Evolutionary conservation across 2,329 filamentous ascomycete species (phyloP), one percentile per base, ranked within the genome.

Genomic region (Xylaria sp.): DNA sequence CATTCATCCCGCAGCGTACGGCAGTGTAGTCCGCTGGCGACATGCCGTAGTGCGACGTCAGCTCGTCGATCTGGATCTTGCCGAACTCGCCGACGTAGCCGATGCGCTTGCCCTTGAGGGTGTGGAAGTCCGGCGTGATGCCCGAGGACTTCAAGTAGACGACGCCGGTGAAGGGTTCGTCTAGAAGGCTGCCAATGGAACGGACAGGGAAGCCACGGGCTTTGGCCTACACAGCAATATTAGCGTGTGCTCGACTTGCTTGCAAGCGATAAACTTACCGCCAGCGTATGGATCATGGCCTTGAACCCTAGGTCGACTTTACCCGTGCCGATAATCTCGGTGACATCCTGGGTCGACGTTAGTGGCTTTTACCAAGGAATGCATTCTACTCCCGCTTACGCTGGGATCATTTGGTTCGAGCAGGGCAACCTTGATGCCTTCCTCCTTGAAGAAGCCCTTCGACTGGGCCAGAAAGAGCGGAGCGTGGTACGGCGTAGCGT

Each of bases 51-150:
- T 93, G 87, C 51, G 88, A 88, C 55, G 91, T 93, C 68, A 94
- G 86, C 77, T 94, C 92, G 77, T 94, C 92, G 72, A 94, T 93
- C 81, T 93, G 91, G 77, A 93, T 93, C 86, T 90, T 94, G 79
- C 91, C 91, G 70, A 93, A 93, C 77, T 93, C 91, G 73, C 91
- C 91, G 63, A 93, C 91, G 72, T 93, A 93, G 76, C 91, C 91
- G 76, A 93, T 93, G 27, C 86, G 87, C 81, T 92, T 93, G 72
- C 90, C 91, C 79, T 90, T 90, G 72, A 94, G 86, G 45, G 89
- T 90, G 76, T 84, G 86, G 81, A 94, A 93, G 81, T 93, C 90
- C 53, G 87, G 80, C 33, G 90, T 93, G 79, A 93, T 93, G 63
- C 91, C 91, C 53, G 88, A 90, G 54, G 85, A 84, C 77, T 92